phyloP scores from a whole-genome alignment of 78 protist species.

The Emiliania huxleyi region DNA sequence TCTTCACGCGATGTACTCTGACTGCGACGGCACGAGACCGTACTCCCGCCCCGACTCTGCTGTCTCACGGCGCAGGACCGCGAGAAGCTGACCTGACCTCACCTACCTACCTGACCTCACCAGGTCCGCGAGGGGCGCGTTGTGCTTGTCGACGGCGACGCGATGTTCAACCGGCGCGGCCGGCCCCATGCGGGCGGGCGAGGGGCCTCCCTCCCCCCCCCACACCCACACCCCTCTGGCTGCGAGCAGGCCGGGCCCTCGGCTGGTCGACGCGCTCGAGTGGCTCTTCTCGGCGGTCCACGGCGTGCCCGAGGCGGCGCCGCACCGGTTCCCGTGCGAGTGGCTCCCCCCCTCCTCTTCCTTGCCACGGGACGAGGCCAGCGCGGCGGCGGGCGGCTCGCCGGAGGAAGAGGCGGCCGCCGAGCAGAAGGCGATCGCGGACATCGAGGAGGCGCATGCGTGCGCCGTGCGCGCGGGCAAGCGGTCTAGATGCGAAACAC shows the following conservation, averaged over 20 bases:
- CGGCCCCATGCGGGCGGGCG: too few species aligned
- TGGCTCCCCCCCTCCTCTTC: neutral
- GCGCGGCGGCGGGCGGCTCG: neutral
- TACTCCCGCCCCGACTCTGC: too few species aligned
- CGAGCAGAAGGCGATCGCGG: neutral
- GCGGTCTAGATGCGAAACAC: too few species aligned
- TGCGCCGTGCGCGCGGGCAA: slow-evolving; percentile 4
- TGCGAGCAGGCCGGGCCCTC: too few species aligned
- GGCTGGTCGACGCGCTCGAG: slow-evolving; percentile 55
- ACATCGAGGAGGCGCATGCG: slow-evolving; percentile 25
- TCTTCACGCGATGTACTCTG: too few species aligned
- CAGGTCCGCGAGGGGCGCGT: slow-evolving; percentile 41
- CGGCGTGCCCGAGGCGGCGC: neutral
- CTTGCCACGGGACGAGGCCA: neutral
- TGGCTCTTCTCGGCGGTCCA: slow-evolving; percentile 25
- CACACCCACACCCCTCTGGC: too few species aligned
- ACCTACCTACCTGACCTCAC: too few species aligned
- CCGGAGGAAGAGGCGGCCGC: neutral
- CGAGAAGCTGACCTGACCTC: too few species aligned
- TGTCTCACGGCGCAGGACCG: too few species aligned
- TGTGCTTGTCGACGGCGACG: slow-evolving; percentile 50
- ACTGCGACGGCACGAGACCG: too few species aligned
- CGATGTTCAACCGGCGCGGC: slow-evolving; percentile 56
- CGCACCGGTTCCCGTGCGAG: neutral
- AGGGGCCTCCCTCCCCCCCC: too few species aligned